Conservation (phyloP, 2,329 filamentous ascomycete genomes). For the Ceratocystis cacaofunesta region DNA sequence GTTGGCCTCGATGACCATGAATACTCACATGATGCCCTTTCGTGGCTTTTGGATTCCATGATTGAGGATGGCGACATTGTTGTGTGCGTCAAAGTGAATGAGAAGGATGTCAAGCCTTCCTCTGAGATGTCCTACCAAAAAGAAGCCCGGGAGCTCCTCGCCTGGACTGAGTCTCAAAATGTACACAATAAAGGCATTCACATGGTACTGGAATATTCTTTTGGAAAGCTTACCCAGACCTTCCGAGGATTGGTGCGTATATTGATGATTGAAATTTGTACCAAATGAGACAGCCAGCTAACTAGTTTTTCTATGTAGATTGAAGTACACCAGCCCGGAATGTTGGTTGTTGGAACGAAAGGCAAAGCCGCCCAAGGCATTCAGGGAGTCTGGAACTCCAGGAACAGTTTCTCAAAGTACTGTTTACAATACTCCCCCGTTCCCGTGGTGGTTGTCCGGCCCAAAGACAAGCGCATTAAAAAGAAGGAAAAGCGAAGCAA, state of each 20-base stretch:
- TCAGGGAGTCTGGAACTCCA: constrained; percentile 62
- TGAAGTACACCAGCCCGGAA: constrained; percentile 77
- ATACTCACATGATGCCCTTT: constrained; percentile 81
- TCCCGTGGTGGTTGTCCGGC: constrained; percentile 81
- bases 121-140: constrained; percentile 58
- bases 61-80: constrained; percentile 91
- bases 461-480: constrained; percentile 73
- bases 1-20: constrained; percentile 83
- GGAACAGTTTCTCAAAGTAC: constrained; percentile 83
- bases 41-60: constrained; percentile 83
- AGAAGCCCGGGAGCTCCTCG: constrained; percentile 60
- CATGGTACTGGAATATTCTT: constrained; percentile 70
- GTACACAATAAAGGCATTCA: constrained; percentile 66
- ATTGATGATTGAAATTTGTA: background rate
- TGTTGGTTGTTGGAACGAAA: constrained; percentile 78
- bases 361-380: constrained; percentile 74
- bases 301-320: constrained; percentile 40
- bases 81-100: constrained; percentile 75
- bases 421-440: constrained; percentile 87
- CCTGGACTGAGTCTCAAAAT: constrained; percentile 66
- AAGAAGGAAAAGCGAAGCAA: constrained; percentile 75
- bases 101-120: constrained; percentile 58
- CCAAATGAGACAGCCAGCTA: background rate
- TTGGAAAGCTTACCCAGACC: constrained; percentile 78
- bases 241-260: constrained; percentile 70